Conservation (phyloP, 108 stramenopile genomes). For the Cylindrotheca fusiformis region DNA sequence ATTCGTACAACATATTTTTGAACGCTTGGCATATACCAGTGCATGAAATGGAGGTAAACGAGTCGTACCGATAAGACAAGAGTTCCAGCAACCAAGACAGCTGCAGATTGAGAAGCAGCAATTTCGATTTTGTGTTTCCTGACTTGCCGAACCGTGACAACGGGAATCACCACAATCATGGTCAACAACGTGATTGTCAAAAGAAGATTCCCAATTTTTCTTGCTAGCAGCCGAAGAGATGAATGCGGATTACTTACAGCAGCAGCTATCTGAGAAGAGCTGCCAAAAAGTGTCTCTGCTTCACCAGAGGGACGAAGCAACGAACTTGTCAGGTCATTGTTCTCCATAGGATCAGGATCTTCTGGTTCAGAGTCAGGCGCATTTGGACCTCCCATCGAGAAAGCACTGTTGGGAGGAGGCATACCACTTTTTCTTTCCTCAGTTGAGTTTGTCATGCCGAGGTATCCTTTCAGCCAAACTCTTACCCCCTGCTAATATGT, state of each 20-base stretch:
- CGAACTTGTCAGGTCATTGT: slow-evolving; percentile 34
- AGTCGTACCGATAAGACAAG: slow-evolving; percentile 63
- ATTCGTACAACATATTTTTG: slow-evolving; percentile 91
- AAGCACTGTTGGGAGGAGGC: background rate
- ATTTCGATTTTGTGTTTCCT: slow-evolving; percentile 39
- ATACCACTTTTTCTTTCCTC: background rate
- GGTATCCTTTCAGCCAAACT: no score
- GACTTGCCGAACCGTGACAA: slow-evolving; percentile 40
- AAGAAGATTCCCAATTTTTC: slow-evolving; percentile 39
- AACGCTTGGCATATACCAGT: slow-evolving; percentile 88
- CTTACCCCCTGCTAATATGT: no score
- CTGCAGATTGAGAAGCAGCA: slow-evolving; percentile 78
- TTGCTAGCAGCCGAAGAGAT: slow-evolving; percentile 24
- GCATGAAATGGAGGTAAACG: slow-evolving; percentile 78
- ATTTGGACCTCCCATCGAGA: slow-evolving; percentile 19
- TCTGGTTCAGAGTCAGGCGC: slow-evolving; percentile 10
- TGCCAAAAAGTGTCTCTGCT: background rate
- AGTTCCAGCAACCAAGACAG: slow-evolving; percentile 73
- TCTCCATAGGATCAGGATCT: slow-evolving; percentile 32
- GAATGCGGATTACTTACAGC: slow-evolving; percentile 21
- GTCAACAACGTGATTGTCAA: slow-evolving; percentile 30
- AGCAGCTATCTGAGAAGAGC: slow-evolving; percentile 9
- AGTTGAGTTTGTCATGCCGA: background rate
- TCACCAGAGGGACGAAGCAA: background rate
- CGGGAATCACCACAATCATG: slow-evolving; percentile 43